Conservation (phyloP, 345 rosid genomes). For the Syzygium aqueum region DNA sequence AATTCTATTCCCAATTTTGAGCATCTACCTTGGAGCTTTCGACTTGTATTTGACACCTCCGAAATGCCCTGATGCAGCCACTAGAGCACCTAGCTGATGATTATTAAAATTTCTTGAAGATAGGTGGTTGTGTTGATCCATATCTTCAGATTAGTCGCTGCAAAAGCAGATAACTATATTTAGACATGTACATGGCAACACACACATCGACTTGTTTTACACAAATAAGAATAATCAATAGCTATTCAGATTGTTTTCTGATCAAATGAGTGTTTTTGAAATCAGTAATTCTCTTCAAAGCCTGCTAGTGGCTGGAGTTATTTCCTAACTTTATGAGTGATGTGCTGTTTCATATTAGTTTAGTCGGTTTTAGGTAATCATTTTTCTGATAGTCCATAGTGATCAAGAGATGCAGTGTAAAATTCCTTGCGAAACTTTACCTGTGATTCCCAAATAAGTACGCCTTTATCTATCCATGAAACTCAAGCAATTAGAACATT, state of each 20-base stretch:
- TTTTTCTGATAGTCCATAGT: not conserved
- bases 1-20: not conserved
- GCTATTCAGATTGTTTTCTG: not conserved
- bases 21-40: not conserved
- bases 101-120: not conserved
- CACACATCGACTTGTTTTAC: not conserved
- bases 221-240: not conserved
- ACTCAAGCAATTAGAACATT: not conserved
- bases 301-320: not conserved
- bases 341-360: not conserved
- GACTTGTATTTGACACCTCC: not conserved
- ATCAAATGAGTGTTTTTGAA: not conserved
- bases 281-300: not conserved
- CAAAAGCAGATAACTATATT: not conserved
- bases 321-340: not conserved
- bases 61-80: not conserved
- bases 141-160: not conserved
- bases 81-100: not conserved
- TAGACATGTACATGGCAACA: not conserved
- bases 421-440: not conserved
- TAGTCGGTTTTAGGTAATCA: not conserved
- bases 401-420: not conserved
- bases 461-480: not conserved
- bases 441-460: not conserved
- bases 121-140: not conserved